phyloP scores from a whole-genome alignment of 2,329 filamentous ascomycete species.

The Aspergillus terreus region DNA sequence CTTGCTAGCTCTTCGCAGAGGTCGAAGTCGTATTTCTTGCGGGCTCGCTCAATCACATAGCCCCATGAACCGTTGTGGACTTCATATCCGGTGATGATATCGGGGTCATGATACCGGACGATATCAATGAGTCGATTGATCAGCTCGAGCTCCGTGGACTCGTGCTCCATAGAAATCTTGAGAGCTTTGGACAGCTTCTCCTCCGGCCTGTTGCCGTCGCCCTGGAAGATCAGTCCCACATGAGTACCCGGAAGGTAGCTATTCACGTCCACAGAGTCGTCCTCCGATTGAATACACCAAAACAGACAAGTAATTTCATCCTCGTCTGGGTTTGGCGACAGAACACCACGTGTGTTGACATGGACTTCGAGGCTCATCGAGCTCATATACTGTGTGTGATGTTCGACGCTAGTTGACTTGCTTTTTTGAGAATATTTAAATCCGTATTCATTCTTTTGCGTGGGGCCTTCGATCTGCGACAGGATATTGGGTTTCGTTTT shows the following conservation, averaged over 20 bases:
- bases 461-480: constrained; percentile 86
- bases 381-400: constrained; percentile 91
- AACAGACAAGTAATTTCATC: constrained; percentile 87
- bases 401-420: constrained; percentile 70
- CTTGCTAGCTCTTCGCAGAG: constrained; percentile 88
- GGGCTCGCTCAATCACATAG: constrained; percentile 85
- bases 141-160: constrained; percentile 76
- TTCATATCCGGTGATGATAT: constrained; percentile 91
- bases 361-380: constrained; percentile 93
- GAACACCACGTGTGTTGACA: constrained; percentile 75
- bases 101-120: constrained; percentile 79
- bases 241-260: constrained; percentile 50
- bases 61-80: constrained; percentile 94
- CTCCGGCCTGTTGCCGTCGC: constrained; percentile 57
- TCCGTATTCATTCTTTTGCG: constrained; percentile 74
- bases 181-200: constrained; percentile 61
- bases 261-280: constrained; percentile 53
- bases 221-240: constrained; percentile 70
- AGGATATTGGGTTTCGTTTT: constrained; percentile 40
- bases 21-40: constrained; percentile 82
- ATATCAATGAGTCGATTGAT: constrained; percentile 83
- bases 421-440: constrained; percentile 82
- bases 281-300: constrained; percentile 81
- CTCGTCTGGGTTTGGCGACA: constrained; percentile 84
- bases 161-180: constrained; percentile 64